Base-by-base conservation (phyloP, 2,329 filamentous ascomycete species). In the Clarireedia monteithiana region DNA sequence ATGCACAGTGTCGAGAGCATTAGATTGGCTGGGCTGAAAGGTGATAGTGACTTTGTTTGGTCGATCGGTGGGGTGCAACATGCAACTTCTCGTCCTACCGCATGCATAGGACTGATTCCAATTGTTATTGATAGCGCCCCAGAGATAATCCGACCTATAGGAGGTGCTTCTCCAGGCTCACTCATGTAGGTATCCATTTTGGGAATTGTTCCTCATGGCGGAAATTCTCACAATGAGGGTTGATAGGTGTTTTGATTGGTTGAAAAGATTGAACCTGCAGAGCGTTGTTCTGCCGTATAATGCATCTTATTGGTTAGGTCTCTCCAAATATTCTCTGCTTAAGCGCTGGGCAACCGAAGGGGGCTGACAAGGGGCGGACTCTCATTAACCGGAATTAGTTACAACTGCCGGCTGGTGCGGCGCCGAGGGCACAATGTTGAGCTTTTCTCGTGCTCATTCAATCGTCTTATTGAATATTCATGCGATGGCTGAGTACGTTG, bases 71-170 rank as follows among this genome's bases (percentile, higher is more conserved):
- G 20, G 15, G 24, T 17, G 12, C 39, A 14, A 20, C n/a, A 42
- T 42, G 39, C 39, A 42, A 14, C n/a, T n/a, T 42, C 30, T 34
- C 30, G 30, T 34, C 30, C 30, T 12, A 34, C 30, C 12, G 30
- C 30, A 34, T 34, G 30, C 30, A 34, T 4, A 34, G 10, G 26
- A 24, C 7, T 14, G 15, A 10, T 30, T 39, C 17, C 17, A 30
- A 36, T 42, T 36, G 40, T 45, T 47, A 40, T 48, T 44, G 26
- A 50, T 50, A 34, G 34, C 53, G 53, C 38, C 46, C 46, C 17
- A 34, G 15, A 50, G 14, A 50, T 34, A 24, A 6, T 42, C n/a
- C 50, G 46, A 44, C 53, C 53, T 50, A 55, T 55, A 24, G 42
- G 5, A 5, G 14, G 1, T 20, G 15, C 36, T 4, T 1, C 4